phyloP scores from a whole-genome alignment of 148 eudicot genomes.

The Vaccinium corymbosum region DNA sequence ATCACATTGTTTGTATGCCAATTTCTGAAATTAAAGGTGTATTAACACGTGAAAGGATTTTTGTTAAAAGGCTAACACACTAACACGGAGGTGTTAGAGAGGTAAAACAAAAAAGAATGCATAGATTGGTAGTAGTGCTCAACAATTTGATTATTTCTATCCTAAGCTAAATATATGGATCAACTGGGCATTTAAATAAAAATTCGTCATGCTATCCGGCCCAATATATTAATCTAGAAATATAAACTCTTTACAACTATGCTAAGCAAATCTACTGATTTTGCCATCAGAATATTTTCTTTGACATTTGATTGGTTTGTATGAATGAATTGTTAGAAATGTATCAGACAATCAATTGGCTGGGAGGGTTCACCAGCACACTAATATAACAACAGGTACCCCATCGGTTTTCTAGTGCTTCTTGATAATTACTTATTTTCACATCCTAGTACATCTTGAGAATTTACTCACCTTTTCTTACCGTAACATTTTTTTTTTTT shows the following conservation, averaged over 20 bases:
- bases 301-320: background rate
- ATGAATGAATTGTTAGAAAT: conserved; percentile 15
- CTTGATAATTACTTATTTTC: background rate
- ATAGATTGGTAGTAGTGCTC: background rate
- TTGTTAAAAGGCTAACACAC: too few relatives aligned
- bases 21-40: too few relatives aligned
- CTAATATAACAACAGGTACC: conserved; percentile 20
- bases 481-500: background rate
- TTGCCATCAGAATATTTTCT: background rate
- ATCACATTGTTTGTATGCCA: background rate
- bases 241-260: background rate
- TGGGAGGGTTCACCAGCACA: conserved; percentile 13
- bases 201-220: background rate
- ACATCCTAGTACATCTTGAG: background rate
- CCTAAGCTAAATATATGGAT: background rate
- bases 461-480: background rate
- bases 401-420: background rate
- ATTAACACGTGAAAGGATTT: too few relatives aligned
- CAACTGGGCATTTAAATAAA: background rate
- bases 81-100: too few relatives aligned
- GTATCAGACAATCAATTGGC: conserved; percentile 28
- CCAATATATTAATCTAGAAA: background rate
- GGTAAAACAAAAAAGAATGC: background rate
- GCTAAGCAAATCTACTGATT: background rate
- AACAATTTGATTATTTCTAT: background rate